Evolutionary conservation across 768 basidiomycete species (phyloP), one percentile per base, ranked within the genome.

Genomic region (Tylopilus plumbeoviolaceoides): DNA sequence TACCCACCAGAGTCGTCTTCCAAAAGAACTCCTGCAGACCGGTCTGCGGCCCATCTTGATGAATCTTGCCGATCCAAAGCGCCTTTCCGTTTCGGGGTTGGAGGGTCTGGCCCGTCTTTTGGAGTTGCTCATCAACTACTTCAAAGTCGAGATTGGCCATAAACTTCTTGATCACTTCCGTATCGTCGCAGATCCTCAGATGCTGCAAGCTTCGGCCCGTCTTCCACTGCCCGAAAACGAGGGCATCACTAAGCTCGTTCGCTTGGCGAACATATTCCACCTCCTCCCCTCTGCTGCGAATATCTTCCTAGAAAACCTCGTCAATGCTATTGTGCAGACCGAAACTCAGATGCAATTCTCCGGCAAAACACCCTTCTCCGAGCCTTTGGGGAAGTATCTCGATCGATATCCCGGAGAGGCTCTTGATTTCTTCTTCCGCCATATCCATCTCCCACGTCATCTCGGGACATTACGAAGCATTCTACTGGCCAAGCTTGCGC

Each of bases 121-220:
- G 45, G 93, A 97, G 68, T 80, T 99, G 7, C 73, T 99, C 50
- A 97, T 94, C 36, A 98, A 98, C 68, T 98, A 99, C 72, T 99
- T 99, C 84, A 98, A 98, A 69, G 95, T 99, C 17, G 97, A 99
- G 73, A 98, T 99, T 54, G 97, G 97, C 1, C 83, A 91, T 69
- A 99, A 99, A 71, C 82, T 99, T 7, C 77, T 99, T 20, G 97
- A 98, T 62, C 97, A 99, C 67, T 98, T 95, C 73, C 85, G 87
- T 40, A 84, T 88, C 35, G 87, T 99, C 20, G 91, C 95, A 23
- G 93, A 95, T 63, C 87, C 91, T 14, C 85, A 86, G 58, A 85
- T 91, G 75, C 78, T 98, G 25, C 79, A 81, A 52, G 83, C 82
- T 44, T 88, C 94, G 0, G 84, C 92, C 0, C 82, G 84, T 53